Evolutionary conservation across 495 filamentous ascomycete species (phyloP).

Genomic region (Podospora comata): DNA sequence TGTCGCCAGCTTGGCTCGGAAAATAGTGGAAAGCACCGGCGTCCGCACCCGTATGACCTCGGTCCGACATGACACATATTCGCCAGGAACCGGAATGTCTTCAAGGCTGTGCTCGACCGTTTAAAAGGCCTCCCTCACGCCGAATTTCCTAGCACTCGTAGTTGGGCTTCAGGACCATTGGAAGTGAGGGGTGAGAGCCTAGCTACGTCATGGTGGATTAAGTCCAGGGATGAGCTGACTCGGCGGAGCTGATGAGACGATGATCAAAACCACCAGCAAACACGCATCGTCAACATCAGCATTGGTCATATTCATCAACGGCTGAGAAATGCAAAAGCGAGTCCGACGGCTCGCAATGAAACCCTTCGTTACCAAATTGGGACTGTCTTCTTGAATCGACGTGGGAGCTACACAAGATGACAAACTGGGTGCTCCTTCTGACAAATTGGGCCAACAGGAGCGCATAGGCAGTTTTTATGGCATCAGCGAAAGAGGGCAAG

Average conservation of each 20-base stretch:
- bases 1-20: not conserved
- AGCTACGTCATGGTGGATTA: not conserved
- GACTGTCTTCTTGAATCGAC: not conserved
- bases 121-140: not conserved
- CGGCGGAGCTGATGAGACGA: not conserved
- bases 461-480: not conserved
- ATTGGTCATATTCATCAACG: too few relatives aligned
- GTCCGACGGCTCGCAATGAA: not conserved
- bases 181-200: not conserved
- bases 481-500: not conserved
- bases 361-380: too few relatives aligned
- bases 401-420: not conserved
- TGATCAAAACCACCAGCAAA: not conserved
- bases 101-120: not conserved
- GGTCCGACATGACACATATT: conserved; percentile 5
- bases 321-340: not conserved
- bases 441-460: not conserved
- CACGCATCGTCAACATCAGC: not conserved
- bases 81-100: not conserved
- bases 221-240: not conserved
- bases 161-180: not conserved
- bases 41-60: conserved; percentile 1
- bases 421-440: not conserved
- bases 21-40: not conserved
- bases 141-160: not conserved